Evolutionary conservation across 345 rosid genomes (phyloP).

Genomic region (Pistacia vera): DNA sequence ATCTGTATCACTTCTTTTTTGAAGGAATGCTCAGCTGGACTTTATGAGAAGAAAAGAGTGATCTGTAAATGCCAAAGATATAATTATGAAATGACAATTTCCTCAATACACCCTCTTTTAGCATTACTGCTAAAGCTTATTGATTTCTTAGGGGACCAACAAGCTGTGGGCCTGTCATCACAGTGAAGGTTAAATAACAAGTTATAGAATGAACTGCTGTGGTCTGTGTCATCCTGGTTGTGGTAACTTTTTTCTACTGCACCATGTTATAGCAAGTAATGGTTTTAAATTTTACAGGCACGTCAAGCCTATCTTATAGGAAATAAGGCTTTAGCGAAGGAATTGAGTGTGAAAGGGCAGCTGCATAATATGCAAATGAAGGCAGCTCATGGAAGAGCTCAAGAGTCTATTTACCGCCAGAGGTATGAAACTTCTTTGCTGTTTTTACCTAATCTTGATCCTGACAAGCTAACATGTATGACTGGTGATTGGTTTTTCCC

Average conservation of each 20-base stretch:
- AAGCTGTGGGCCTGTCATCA: background rate
- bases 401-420: conserved; percentile 88
- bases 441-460: conserved; percentile 7
- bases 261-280: conserved; percentile 4
- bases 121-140: background rate
- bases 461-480: background rate
- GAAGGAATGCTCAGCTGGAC: background rate
- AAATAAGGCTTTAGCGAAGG: conserved; percentile 92
- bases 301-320: conserved; percentile 88
- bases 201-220: background rate
- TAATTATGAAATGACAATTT: background rate
- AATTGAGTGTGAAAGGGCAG: conserved; percentile 92
- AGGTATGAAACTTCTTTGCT: conserved; percentile 59
- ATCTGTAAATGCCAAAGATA: background rate
- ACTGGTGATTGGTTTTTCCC: background rate
- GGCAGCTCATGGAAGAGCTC: conserved; percentile 96
- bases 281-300: conserved; percentile 54
- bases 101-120: background rate
- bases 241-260: background rate
- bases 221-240: background rate
- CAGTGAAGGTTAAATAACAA: background rate
- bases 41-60: background rate
- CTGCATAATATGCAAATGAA: conserved; percentile 91
- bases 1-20: background rate
- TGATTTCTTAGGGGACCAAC: background rate